phyloP scores from a whole-genome alignment of 139 green algal genomes.

The Coccomyxa sp. region DNA sequence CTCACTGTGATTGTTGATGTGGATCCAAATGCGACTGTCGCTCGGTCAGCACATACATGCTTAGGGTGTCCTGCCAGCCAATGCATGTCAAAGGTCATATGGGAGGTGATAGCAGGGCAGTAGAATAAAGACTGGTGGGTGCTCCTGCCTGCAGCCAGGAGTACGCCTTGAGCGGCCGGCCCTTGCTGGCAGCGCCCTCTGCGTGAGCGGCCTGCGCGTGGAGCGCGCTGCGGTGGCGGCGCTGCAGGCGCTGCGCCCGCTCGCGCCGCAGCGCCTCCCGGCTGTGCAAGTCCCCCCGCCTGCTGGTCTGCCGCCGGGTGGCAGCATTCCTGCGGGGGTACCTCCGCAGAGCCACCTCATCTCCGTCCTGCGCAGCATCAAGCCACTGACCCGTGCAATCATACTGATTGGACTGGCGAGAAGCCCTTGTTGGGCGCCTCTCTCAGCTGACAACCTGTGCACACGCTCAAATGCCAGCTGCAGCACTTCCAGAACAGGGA shows the following conservation, averaged over 20 bases:
- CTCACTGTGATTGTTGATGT: not conserved
- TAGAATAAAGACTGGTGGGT: not conserved
- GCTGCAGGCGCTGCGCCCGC: not conserved
- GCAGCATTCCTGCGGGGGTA: no score
- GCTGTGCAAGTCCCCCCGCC: not conserved
- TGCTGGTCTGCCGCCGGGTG: not conserved
- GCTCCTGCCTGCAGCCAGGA: constrained; percentile 33
- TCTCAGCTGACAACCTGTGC: no score
- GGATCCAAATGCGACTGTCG: not conserved
- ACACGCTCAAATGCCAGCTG: no score
- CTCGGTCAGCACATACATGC: not conserved
- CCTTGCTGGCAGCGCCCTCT: not conserved
- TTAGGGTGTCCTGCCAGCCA: not conserved
- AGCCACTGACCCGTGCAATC: no score
- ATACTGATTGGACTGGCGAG: no score
- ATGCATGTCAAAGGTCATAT: not conserved
- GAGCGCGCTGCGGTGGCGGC: not conserved
- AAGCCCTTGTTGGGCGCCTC: no score
- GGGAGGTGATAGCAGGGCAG: not conserved
- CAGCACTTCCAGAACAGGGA: no score
- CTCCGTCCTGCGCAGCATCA: no score
- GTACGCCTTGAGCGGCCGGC: constrained; percentile 28
- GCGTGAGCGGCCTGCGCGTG: not conserved
- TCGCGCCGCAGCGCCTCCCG: not conserved
- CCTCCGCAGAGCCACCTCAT: no score